These are phyloP conservation scores for Suzukiozyma palmioleophila DNA, from an alignment of 1,139 yeast genomes.

Conservation along the genomic window DNA sequence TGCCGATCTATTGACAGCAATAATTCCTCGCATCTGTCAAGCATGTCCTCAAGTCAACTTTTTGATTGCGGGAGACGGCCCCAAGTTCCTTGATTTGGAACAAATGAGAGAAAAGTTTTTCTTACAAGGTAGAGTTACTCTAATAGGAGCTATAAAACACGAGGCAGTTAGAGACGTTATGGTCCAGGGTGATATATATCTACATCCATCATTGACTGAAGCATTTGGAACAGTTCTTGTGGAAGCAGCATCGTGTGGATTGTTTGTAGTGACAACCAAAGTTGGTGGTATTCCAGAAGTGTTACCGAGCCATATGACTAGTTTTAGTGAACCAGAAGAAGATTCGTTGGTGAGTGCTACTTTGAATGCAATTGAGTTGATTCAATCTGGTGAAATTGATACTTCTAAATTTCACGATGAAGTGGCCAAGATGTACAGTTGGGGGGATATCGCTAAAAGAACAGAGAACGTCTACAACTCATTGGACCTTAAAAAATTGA, in stretches of 20 bases:
- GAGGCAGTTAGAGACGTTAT: conserved; percentile 91
- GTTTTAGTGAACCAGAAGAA: conserved; percentile 80
- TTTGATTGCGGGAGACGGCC: conserved; percentile 95
- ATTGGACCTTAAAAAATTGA: conserved; percentile 38
- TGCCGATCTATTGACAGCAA: conserved; percentile 79
- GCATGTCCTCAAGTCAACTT: conserved; percentile 65
- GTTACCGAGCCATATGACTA: conserved; percentile 88
- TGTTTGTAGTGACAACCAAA: conserved; percentile 88
- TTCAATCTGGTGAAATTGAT: conserved; percentile 58
- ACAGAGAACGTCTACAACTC: conserved; percentile 79
- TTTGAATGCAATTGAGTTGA: conserved; percentile 54
- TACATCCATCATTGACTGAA: conserved; percentile 93
- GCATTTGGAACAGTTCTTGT: conserved; percentile 97
- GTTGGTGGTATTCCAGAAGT: conserved; percentile 99
- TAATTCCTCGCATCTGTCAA: conserved; percentile 79
- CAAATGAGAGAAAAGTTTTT: conserved; percentile 90
- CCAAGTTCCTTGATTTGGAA: conserved; percentile 86
- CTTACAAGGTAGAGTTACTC: conserved; percentile 80
- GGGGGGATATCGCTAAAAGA: conserved; percentile 84
- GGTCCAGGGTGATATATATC: conserved; percentile 89
- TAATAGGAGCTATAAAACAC: conserved; percentile 85
- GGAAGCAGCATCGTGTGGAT: conserved; percentile 96
- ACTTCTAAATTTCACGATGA: conserved; percentile 75
- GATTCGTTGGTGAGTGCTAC: conserved; percentile 73
- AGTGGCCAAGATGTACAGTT: conserved; percentile 80